A percentile compares a stretch with the other conserved stretches of the same genome.
phyloP scores from a whole-genome alignment of 352 stramenopile genomes.

The Phytopythium montanum region DNA sequence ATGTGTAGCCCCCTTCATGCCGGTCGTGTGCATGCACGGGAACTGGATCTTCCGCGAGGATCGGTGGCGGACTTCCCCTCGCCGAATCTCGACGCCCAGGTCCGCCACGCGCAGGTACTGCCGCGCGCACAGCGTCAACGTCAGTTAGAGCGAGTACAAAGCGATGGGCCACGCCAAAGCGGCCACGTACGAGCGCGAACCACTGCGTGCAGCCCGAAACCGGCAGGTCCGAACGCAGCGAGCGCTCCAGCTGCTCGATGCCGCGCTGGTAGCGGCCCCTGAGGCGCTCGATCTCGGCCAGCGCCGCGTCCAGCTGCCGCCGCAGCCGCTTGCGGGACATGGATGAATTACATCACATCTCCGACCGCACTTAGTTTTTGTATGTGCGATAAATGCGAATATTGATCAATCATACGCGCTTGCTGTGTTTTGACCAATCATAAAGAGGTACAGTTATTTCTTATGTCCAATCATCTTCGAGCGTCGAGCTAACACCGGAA shows the following conservation, averaged over 20 bases:
- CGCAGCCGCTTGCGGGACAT: slow-evolving; percentile 32
- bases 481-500: too few species aligned
- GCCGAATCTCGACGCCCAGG: slow-evolving; percentile 62
- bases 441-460: too few species aligned
- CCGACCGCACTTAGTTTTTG: too few species aligned
- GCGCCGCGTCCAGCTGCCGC: slow-evolving; percentile 38
- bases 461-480: too few species aligned
- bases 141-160: neutral
- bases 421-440: too few species aligned
- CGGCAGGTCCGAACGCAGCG: slow-evolving; percentile 31
- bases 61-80: slow-evolving; percentile 64
- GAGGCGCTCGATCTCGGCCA: slow-evolving; percentile 51
- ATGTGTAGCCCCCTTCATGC: slow-evolving; percentile 54
- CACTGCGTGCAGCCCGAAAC: slow-evolving; percentile 35
- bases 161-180: too few species aligned
- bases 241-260: slow-evolving; percentile 45
- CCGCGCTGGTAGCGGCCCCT: slow-evolving; percentile 24
- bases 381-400: too few species aligned
- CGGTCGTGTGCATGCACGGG: slow-evolving; percentile 59
- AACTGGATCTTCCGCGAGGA: slow-evolving; percentile 25
- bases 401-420: too few species aligned
- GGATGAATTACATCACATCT: too few species aligned
- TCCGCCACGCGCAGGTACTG: slow-evolving; percentile 72
- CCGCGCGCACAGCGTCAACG: neutral
- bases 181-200: slow-evolving; percentile 59